Percentiles rank a stretch among this genome's conserved stretches.
Evolutionary conservation across 2,329 filamentous ascomycete genomes (phyloP).

Genomic region (Coleophoma crateriformis): DNA sequence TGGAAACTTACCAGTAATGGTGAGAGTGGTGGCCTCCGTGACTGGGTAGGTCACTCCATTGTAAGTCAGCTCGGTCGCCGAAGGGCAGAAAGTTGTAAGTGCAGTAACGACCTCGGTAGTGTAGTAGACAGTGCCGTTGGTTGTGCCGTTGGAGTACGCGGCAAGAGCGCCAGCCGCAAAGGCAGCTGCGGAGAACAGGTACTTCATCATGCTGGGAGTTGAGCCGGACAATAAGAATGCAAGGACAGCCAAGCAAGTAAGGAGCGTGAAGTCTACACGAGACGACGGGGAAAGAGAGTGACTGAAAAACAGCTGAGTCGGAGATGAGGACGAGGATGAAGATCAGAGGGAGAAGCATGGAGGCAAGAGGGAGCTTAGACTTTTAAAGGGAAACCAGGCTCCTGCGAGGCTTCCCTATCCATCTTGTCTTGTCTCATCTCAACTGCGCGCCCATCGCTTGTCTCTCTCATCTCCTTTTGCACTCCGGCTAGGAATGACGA

Average conservation of each 20-base stretch:
- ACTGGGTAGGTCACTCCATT: conserved; percentile 64
- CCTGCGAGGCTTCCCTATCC: not conserved
- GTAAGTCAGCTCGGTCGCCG: conserved; percentile 57
- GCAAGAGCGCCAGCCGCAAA: conserved; percentile 32
- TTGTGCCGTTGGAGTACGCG: conserved; percentile 62
- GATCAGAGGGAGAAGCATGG: not conserved
- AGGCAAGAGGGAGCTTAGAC: not conserved
- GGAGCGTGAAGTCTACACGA: conserved; percentile 29
- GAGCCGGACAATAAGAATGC: conserved; percentile 23
- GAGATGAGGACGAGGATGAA: not conserved
- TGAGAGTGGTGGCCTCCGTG: conserved; percentile 47
- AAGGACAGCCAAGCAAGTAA: not conserved
- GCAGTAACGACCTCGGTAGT: conserved; percentile 3
- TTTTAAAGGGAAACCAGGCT: not conserved
- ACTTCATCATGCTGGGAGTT: conserved; percentile 52
- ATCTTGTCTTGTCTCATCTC: too few species aligned
- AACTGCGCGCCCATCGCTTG: too few species aligned
- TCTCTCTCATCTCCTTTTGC: too few species aligned
- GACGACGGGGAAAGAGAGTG: conserved; percentile 4
- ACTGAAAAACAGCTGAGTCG: not conserved
- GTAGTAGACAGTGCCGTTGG: conserved; percentile 65
- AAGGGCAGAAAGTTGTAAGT: conserved; percentile 36
- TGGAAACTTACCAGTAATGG: conserved; percentile 25
- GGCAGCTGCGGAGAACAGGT: conserved; percentile 47
- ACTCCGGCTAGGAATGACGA: too few species aligned